Base-by-base conservation (phyloP, 2,329 filamentous ascomycete species). In the Amesomyces nigricolor region DNA sequence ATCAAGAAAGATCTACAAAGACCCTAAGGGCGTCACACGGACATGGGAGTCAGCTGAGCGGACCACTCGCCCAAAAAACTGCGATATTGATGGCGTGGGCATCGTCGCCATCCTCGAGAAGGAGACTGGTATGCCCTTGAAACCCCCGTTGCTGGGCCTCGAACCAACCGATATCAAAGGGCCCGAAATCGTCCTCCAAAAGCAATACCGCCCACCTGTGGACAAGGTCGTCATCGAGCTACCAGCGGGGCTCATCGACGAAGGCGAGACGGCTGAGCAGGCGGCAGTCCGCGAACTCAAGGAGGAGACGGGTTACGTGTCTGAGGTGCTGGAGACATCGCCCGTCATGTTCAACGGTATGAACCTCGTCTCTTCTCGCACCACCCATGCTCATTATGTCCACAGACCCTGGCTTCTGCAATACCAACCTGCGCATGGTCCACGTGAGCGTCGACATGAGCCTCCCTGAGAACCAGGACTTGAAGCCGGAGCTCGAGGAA, bases 21-120 rank as follows among this genome's bases (percentile, higher is more conserved):
- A 89, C 64, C 79, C 82, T 17, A 75, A 78, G 35, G 82, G 81
- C 61, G 72, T 73, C 14, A 68, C 73, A 0, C 77, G 86, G 51
- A 81, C 78, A 30, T 90, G 87, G 87, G 87, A 91, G 66, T 86
- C 83, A 0, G 84, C 84, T 14, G 83, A 88, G 69, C 81, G 87
- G n/a, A 78, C 77, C 30, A 89, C 86, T 0, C 80, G 86, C 3
- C 85, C 86, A 11, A 72, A 75, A 53, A 75, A 70, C 60, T 76
- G 76, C 55, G 79, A 81, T 35, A 83, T 89, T 51, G 87, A 91
- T 64, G 86, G 84, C 51, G 86, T 90, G 13, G 86, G 86, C 57
- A 88, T 91, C 55, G 76, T 88, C 14, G 87, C 86, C 42, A 80
- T 90, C 60, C 73, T 91, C 13, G 73, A 82, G 59, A 79, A 77